phyloP scores from a whole-genome alignment of 2,329 filamentous ascomycete species.

The Dactylonectria estremocensis region DNA sequence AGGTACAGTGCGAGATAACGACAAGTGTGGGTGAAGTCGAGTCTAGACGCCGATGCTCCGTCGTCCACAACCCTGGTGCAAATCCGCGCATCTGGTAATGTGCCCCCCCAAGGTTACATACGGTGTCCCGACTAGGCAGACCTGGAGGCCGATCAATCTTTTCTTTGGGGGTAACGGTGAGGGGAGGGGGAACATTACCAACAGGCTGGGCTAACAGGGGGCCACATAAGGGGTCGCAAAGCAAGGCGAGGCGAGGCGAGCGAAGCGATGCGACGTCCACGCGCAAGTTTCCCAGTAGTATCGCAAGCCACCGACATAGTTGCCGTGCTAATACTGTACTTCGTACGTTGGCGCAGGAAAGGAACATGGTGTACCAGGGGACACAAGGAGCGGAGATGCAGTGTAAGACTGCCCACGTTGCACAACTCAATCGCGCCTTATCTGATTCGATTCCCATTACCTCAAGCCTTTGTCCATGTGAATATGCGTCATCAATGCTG shows the following conservation, averaged over 20 bases:
- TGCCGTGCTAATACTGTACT: background rate
- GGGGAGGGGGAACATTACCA: constrained; percentile 3
- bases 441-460: constrained; percentile 23
- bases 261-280: constrained; percentile 16
- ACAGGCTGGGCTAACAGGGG: background rate
- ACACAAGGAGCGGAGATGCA: background rate
- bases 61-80: constrained; percentile 1
- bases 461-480: background rate
- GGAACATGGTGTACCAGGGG: constrained; percentile 12
- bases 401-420: constrained; percentile 7
- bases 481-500: background rate
- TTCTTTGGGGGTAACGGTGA: background rate
- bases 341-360: too few species aligned
- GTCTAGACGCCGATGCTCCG: background rate
- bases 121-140: constrained; percentile 13
- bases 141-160: constrained; percentile 16
- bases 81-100: constrained; percentile 28
- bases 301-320: background rate
- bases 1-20: constrained; percentile 24
- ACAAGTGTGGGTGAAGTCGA: constrained; percentile 10
- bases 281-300: background rate
- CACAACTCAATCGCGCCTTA: constrained; percentile 16
- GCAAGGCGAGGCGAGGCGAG: constrained; percentile 11
- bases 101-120: constrained; percentile 23
- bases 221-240: background rate